Conservation (phyloP, 2,329 filamentous ascomycete genomes). For the Phialemoniopsis sp. region DNA sequence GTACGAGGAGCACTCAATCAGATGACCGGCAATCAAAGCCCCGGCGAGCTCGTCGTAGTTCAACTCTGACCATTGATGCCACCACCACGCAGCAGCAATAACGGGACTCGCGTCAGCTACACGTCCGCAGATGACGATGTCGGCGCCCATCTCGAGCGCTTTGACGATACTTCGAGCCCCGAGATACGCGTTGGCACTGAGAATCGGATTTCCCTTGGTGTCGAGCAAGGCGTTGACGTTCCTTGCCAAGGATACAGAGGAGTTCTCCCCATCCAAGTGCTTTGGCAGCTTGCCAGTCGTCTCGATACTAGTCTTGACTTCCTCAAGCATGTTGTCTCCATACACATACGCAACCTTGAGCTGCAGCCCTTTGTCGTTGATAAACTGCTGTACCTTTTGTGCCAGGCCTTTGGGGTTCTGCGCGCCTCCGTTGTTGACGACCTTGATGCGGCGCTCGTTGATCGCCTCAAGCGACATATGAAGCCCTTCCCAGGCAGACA, state of each 20-base stretch:
- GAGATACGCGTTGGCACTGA: slow-evolving; percentile 43
- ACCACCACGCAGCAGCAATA: no score
- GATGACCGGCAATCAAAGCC: slow-evolving; percentile 15
- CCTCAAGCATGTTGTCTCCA: slow-evolving; percentile 36
- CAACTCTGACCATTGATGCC: no score
- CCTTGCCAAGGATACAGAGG: no score
- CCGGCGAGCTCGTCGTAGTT: no score
- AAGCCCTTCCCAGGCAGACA: slow-evolving; percentile 20
- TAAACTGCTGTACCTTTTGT: slow-evolving; percentile 10
- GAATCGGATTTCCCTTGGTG: no score
- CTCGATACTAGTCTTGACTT: no score
- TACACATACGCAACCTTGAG: slow-evolving; percentile 38
- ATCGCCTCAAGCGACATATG: slow-evolving; percentile 12
- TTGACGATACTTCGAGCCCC: slow-evolving; percentile 43
- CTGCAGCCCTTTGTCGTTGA: slow-evolving; percentile 6
- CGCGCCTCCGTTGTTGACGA: slow-evolving; percentile 43
- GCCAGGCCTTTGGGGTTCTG: slow-evolving; percentile 45
- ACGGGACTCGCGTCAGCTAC: slow-evolving; percentile 27
- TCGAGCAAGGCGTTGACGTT: no score
- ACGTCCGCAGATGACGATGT: slow-evolving; percentile 44
- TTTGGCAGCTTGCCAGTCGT: no score
- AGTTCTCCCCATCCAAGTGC: slow-evolving; percentile 19
- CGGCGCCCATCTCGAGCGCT: slow-evolving; percentile 34
- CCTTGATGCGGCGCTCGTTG: slow-evolving; percentile 38
- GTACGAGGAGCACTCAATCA: slow-evolving; percentile 52